Evolutionary conservation across 768 basidiomycete species (phyloP), one percentile per base, ranked within the genome.

Genomic region (Amanita exitialis): DNA sequence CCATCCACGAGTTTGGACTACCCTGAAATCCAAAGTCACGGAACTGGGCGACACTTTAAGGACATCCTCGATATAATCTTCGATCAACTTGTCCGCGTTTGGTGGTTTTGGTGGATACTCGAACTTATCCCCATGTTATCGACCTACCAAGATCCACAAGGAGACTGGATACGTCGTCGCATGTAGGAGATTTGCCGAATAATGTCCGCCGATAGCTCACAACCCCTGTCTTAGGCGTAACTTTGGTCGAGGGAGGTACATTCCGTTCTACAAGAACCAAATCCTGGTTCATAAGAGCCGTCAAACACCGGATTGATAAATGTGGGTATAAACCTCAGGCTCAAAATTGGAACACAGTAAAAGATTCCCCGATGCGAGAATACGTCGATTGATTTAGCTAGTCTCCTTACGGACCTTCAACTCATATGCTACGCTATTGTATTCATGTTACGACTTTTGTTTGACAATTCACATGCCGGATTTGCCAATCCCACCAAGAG

Each of bases 241-340:
- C 41, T 57, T 62, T 38, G 63, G 63, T 2, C 59, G 56, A 51
- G 63, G 63, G n/a, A 53, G 63, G 13, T 64, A 62, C 47, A 61
- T 64, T 18, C 63, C 61, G 13, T 60, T 61, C 48, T 38, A 55
- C 34, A 49, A 59, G 6, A 55, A 62, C 44, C 41, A 57, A 39
- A 49, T 62, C 42, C 49, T 56, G 37, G 59, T 64, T n/a, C 63
- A 64, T 49, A 42, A 47, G 6, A n/a, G 59, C 61, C 2, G 63
- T 64, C 38, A 39, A 54, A 35, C 35, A 52, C 12, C 38, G 56
- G 25, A 57, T 57, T 13, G 12, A 23, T n/a, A 0, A 25, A 13
- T 3, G 13, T 7, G 21, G 2, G 18, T 39, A 52, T 30, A 44
- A 30, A 5, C 41, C 48, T 5, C 18, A 18, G 1, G 49, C 43